phyloP scores from a whole-genome alignment of 768 basidiomycete species.

The Rhizopogon vesiculosus region DNA sequence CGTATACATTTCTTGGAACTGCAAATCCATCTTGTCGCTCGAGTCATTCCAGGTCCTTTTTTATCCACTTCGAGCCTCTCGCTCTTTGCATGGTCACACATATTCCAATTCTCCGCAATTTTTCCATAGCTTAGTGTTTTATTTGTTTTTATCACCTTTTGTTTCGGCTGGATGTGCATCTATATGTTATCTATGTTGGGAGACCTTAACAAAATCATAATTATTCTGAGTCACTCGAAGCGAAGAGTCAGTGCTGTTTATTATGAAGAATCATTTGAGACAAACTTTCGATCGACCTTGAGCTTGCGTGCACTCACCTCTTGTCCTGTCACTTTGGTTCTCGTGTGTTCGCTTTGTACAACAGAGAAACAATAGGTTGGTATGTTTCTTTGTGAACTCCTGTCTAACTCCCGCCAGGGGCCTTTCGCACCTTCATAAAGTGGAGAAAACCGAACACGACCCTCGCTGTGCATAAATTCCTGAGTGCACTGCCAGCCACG shows the following conservation, averaged over 20 bases:
- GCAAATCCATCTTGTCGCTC: constrained; percentile 1
- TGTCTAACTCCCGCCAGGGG: not conserved
- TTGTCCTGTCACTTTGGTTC: not conserved
- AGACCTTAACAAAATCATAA: constrained; percentile 1
- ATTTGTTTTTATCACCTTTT: constrained; percentile 29
- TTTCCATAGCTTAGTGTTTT: constrained; percentile 22
- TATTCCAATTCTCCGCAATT: not conserved
- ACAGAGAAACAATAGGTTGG: not conserved
- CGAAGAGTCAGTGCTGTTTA: no score
- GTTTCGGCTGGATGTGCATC: constrained; percentile 17
- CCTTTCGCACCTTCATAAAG: not conserved
- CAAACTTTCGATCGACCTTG: not conserved
- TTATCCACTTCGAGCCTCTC: not conserved
- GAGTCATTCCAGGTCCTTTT: not conserved
- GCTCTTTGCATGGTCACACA: constrained; percentile 2
- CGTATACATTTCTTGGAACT: constrained; percentile 16
- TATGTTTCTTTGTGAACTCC: not conserved
- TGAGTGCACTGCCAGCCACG: not conserved
- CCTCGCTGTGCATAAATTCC: not conserved
- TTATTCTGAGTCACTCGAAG: not conserved
- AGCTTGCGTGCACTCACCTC: no score
- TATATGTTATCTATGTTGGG: constrained; percentile 26
- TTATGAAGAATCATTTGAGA: not conserved
- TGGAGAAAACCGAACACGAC: not conserved
- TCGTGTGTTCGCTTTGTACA: not conserved